Evolutionary conservation across 305 asterid species (phyloP), one percentile per base, ranked within the genome.

Genomic region (Solanum hybrid): DNA sequence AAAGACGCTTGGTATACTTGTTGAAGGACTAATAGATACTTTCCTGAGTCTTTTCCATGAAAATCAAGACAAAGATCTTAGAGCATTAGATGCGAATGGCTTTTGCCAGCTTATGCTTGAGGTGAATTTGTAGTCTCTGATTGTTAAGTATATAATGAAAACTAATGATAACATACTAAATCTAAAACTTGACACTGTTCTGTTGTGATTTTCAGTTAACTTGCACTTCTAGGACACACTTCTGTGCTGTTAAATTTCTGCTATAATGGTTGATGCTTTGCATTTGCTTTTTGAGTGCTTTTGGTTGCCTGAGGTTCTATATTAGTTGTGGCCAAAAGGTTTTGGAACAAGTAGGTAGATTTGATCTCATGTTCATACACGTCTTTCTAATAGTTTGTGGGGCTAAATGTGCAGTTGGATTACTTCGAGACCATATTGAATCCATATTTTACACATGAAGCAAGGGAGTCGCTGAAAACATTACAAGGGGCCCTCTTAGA

Each of bases 81-180:
- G 95, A 90, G 95, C 96, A 88, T 91, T 97, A 93, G 99, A 97
- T 90, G 92, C 98, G 73, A 97, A 96, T 90, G 99, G 99, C 90
- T 97, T 94, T 92, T 97, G 95, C 91, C 99, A 95, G 94, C 95
- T 97, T 88, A 97, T 97, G 98, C 97, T 97, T 77, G 99, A 97
- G 98, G 99, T 95, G 90, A 91, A 90, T 92, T 40, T 77, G 75
- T 32, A 38, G 73, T 24, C 31, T 42, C 86, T 45, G 51, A 87
- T 73, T 24, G 79, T 75, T 45, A 78, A 31, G 56, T 7, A 14
- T 4, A 17, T 29, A 36, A 45, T 73, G 40, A n/a, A 73, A 73
- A 35, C 32, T 87, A 87, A 38, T 73, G 22, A 72, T 31, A 29
- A 6, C 85, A 45, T 45, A 19, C 36, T 29, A 14, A 66, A 26